Evolutionary conservation across 805 yeast genomes (phyloP), one percentile per base, ranked within the genome.

Genomic region (Schizosaccharomyces osmophilus): DNA sequence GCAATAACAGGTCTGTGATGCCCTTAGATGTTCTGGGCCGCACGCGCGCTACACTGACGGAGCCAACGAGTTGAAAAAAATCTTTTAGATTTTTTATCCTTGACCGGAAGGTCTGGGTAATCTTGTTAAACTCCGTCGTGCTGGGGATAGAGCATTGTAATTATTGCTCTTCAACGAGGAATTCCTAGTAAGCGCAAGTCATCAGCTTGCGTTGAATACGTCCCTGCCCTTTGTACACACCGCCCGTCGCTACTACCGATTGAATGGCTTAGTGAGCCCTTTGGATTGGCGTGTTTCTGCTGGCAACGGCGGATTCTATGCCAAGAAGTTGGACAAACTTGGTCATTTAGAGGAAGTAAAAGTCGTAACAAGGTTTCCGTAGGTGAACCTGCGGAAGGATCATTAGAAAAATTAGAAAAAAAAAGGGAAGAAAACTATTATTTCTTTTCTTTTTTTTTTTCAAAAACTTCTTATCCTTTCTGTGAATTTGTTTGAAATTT

Each of bases 41-140:
- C 75, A 71, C 73, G 74, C 75, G 75, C 74, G 74, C 75, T 72
- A 72, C 75, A 72, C 73, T 72, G 74, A 72, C 74, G 73, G 74
- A 72, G 74, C 73, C 75, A 72, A 73, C 74, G 74, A 71, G 75
- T 70, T 64, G 64, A 65, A 43, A 43, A 42, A 43, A 43, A n/a
- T 43, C 24, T 31, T 31, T 31, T 31, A n/a, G 32, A 54, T 54
- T 54, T 24, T 22, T 54, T 54, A 29, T 24, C 66, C 73, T 72
- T 69, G 69, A 71, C 69, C 75, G 73, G 73, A 69, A 71, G 72
- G 73, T 65, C 69, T 67, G 73, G 74, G 73, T 69, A 72, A 70
- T 68, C 73, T 72, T 70, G 74, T 70, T 71, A 72, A 73, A 72
- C 74, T 70, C 74, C 73, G 74, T 67, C 68, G 68, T 67, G 68